Conservation (phyloP, 192 early-diverging fungal genomes). For the Entrophospora sp. region DNA sequence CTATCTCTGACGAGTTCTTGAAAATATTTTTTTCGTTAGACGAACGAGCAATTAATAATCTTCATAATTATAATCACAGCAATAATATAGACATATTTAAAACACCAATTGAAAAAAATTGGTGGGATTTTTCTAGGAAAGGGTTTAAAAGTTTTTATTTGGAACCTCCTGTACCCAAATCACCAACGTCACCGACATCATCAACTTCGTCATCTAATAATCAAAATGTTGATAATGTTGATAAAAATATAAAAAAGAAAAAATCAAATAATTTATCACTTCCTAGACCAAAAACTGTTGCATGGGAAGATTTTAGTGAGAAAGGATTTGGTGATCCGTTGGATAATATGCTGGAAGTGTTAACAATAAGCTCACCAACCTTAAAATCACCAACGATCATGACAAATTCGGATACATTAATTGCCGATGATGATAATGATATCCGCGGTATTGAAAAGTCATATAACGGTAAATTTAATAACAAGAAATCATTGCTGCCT, state of each 20-base stretch:
- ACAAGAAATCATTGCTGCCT: too few species aligned
- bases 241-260: neutral
- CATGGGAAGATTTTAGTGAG: slow-evolving; percentile 11
- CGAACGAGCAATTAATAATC: too few species aligned
- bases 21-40: slow-evolving; percentile 17
- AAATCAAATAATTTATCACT: neutral
- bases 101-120: neutral
- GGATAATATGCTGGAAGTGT: slow-evolving; percentile 6
- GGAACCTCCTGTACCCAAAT: neutral
- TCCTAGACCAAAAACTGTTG: neutral
- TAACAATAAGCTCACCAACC: too few species aligned
- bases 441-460: too few species aligned
- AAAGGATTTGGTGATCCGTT: slow-evolving; percentile 6
- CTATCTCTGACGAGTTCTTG: slow-evolving; percentile 12
- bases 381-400: too few species aligned
- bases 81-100: neutral
- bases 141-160: slow-evolving; percentile 1
- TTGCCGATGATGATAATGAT: too few species aligned
- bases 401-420: too few species aligned
- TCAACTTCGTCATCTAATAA: too few species aligned
- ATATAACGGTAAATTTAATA: too few species aligned
- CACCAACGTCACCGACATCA: neutral
- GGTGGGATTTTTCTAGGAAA: neutral
- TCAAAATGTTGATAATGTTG: too few species aligned
- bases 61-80: too few species aligned